A percentile compares a stretch with the other conserved stretches of the same genome.
Evolutionary conservation across 148 eudicot genomes (phyloP).

Genomic region (Talinum fruticosum): DNA sequence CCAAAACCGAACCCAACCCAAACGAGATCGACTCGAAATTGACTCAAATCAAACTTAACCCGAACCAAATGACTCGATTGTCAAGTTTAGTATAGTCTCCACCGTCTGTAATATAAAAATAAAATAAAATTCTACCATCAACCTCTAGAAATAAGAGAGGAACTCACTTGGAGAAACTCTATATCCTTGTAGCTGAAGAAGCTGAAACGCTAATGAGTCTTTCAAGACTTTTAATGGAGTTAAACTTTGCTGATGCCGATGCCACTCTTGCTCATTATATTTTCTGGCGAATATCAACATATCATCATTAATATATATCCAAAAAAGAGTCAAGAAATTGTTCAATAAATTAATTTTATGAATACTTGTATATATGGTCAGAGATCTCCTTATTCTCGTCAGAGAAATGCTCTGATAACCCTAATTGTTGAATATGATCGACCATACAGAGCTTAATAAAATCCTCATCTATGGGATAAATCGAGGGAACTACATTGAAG

Average conservation of each 20-base stretch:
- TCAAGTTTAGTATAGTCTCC: no score
- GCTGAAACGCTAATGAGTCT: conserved; percentile 41
- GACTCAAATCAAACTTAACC: no score
- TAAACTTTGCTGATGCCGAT: not conserved
- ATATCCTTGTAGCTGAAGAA: conserved; percentile 39
- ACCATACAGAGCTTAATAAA: conserved; percentile 34
- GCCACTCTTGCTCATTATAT: conserved; percentile 8
- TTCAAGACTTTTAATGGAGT: conserved; percentile 27
- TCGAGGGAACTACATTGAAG: conserved; percentile 36
- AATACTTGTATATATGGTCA: conserved; percentile 26
- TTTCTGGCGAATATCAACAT: not conserved
- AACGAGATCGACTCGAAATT: no score
- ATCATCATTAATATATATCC: no score
- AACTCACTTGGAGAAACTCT: conserved; percentile 30
- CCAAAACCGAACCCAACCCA: no score
- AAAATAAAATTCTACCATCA: no score
- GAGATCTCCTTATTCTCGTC: conserved; percentile 26
- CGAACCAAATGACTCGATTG: no score
- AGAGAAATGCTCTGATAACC: conserved; percentile 33
- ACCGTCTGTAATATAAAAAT: no score
- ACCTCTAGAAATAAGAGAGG: no score
- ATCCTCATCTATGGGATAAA: conserved; percentile 34
- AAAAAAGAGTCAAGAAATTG: no score
- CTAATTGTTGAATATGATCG: conserved; percentile 37
- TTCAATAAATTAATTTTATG: no score